Evolutionary conservation across 2,329 filamentous ascomycete species (phyloP).

Genomic region (Trichoderma sp.): DNA sequence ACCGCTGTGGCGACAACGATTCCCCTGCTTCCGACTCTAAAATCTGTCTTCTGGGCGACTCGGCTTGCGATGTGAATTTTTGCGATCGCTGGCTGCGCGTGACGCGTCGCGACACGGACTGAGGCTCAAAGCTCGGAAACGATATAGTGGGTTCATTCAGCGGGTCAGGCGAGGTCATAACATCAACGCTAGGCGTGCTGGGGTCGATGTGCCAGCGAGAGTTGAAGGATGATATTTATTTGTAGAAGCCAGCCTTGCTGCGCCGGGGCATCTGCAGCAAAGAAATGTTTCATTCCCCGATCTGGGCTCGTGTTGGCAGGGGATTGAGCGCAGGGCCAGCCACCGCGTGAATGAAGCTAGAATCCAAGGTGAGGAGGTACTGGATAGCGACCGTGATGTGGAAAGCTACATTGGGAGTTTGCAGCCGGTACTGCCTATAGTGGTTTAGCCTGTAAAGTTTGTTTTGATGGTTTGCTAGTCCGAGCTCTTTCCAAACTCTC

Average conservation of each 20-base stretch:
- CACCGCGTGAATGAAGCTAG: slow-evolving; percentile 11
- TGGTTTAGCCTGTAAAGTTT: slow-evolving; percentile 1
- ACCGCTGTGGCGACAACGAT: slow-evolving; percentile 52
- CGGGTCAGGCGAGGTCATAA: slow-evolving; percentile 55
- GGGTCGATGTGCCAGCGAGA: slow-evolving; percentile 43
- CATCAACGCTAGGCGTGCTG: slow-evolving; percentile 44
- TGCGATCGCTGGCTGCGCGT: slow-evolving; percentile 48
- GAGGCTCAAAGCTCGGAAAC: slow-evolving; percentile 37
- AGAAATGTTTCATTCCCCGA: slow-evolving; percentile 17
- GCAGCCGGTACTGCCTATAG: not conserved
- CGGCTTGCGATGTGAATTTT: slow-evolving; percentile 41
- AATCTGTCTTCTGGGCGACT: slow-evolving; percentile 57
- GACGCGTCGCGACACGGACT: slow-evolving; percentile 44
- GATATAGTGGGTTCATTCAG: slow-evolving; percentile 45
- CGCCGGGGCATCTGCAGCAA: slow-evolving; percentile 37
- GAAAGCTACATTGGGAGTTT: slow-evolving; percentile 3
- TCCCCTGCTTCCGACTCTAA: slow-evolving; percentile 60
- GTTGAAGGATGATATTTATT: slow-evolving; percentile 33
- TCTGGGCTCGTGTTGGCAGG: not conserved
- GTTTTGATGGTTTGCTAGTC: not conserved
- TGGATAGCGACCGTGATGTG: slow-evolving; percentile 7
- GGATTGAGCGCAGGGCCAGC: slow-evolving; percentile 15
- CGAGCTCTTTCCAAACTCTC: not conserved
- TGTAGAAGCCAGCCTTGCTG: slow-evolving; percentile 29
- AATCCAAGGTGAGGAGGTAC: slow-evolving; percentile 2